phyloP scores from a whole-genome alignment of 495 filamentous ascomycete genomes.

The Penicillium paxilli region DNA sequence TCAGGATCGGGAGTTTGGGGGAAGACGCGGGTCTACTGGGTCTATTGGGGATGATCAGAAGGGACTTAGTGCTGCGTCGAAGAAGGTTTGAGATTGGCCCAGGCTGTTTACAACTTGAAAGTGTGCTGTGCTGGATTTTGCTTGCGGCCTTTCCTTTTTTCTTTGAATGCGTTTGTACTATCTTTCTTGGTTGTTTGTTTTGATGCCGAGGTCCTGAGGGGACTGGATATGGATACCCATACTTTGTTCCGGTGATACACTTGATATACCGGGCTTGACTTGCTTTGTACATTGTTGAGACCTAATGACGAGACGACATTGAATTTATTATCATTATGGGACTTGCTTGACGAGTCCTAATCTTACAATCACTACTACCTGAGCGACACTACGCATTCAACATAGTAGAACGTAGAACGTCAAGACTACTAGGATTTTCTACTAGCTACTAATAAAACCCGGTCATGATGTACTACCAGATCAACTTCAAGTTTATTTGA shows the following conservation, averaged over 20 bases:
- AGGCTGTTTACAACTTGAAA: too few species aligned
- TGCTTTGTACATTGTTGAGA: not conserved
- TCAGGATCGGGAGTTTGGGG: constrained; percentile 1
- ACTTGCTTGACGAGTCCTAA: too few species aligned
- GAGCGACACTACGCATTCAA: too few species aligned
- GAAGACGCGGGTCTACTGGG: constrained; percentile 11
- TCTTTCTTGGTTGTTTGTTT: not conserved
- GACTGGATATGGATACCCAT: not conserved
- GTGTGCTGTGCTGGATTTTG: too few species aligned
- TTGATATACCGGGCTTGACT: too few species aligned
- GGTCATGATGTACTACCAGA: too few species aligned
- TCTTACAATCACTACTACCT: too few species aligned
- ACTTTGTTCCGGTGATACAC: not conserved
- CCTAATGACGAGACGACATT: constrained; percentile 3
- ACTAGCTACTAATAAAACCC: too few species aligned
- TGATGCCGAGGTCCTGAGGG: not conserved
- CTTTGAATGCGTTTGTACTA: not conserved
- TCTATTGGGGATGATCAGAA: constrained; percentile 23
- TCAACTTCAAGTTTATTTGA: too few species aligned
- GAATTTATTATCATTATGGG: not conserved
- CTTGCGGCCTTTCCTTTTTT: too few species aligned
- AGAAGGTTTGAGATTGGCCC: constrained; percentile 8
- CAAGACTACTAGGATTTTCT: too few species aligned
- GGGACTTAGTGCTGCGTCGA: constrained; percentile 8
- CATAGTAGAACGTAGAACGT: too few species aligned